Evolutionary conservation across 163 green algal genomes (phyloP).

Genomic region (Volvox carteri): DNA sequence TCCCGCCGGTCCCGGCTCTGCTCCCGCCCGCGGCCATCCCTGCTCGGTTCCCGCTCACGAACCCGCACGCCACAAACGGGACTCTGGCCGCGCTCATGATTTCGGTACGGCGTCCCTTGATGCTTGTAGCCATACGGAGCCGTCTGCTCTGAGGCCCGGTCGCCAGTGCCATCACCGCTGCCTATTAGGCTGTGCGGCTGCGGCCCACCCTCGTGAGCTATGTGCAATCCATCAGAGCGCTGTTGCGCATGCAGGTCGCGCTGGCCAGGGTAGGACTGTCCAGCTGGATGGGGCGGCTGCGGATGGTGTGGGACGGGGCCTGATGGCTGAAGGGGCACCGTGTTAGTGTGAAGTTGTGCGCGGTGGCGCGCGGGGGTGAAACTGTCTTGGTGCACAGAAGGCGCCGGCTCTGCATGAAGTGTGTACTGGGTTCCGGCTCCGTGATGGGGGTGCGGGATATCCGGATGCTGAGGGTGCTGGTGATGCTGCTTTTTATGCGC

Average conservation of each 20-base stretch:
- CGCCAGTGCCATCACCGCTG: neutral
- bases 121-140: neutral
- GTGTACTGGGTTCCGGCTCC: too few species aligned
- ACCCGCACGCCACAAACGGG: neutral
- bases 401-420: too few species aligned
- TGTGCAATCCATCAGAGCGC: neutral
- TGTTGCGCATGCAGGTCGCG: neutral
- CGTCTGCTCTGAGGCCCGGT: neutral
- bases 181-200: neutral
- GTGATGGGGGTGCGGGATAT: too few species aligned
- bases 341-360: too few species aligned
- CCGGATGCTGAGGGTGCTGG: neutral
- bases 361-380: too few species aligned
- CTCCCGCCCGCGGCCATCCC: neutral
- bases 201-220: neutral
- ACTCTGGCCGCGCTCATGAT: neutral
- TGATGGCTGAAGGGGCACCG: too few species aligned
- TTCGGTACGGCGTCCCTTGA: neutral
- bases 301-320: too few species aligned
- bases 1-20: constrained; percentile 11
- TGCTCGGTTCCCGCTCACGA: constrained; percentile 6
- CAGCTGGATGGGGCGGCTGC: too few species aligned
- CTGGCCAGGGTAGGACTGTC: neutral
- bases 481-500: constrained; percentile 6
- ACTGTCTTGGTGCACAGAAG: too few species aligned